These are phyloP conservation scores for Botrytis galanthina DNA, from an alignment of 2,329 filamentous ascomycete species.

Conservation along the genomic window DNA sequence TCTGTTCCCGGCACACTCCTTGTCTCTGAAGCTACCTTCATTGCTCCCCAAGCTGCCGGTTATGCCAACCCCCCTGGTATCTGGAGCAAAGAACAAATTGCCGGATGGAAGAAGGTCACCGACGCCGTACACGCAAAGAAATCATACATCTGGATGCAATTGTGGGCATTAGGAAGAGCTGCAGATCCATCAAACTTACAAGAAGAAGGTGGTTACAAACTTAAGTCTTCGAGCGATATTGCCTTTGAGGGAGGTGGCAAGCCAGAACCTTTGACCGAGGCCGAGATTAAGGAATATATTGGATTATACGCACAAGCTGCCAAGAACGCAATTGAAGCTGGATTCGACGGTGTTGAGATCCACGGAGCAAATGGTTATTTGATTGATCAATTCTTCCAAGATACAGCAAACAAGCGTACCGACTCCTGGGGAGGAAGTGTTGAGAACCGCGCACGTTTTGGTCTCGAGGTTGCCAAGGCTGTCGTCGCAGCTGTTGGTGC, in stretches of 20 bases:
- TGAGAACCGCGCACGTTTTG: constrained; percentile 52
- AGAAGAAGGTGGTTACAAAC: constrained; percentile 28
- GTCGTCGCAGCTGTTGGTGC: constrained; percentile 51
- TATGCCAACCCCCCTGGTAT: constrained; percentile 55
- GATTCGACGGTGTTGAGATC: constrained; percentile 54
- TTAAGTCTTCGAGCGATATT: constrained; percentile 31
- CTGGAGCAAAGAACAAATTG: constrained; percentile 51
- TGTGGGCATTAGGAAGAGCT: constrained; percentile 58
- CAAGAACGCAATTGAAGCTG: constrained; percentile 50
- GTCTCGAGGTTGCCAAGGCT: constrained; percentile 52
- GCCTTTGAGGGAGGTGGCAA: constrained; percentile 28
- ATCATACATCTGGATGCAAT: constrained; percentile 56
- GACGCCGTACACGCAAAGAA: constrained; percentile 59
- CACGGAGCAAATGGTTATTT: constrained; percentile 39
- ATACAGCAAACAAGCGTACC: constrained; percentile 52
- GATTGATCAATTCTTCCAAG: constrained; percentile 38
- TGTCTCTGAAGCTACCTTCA: constrained; percentile 54
- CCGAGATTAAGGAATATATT: constrained; percentile 40
- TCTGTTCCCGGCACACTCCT: constrained; percentile 51
- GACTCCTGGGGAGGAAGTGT: constrained; percentile 52
- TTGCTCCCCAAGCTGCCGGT: constrained; percentile 46
- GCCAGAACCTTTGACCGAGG: constrained; percentile 41
- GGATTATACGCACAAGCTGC: constrained; percentile 39
- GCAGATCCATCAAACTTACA: constrained; percentile 25
- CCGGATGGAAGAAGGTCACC: constrained; percentile 56